Conservation (phyloP, 179 eudicot species). For the Sideroxylon spinosum region DNA sequence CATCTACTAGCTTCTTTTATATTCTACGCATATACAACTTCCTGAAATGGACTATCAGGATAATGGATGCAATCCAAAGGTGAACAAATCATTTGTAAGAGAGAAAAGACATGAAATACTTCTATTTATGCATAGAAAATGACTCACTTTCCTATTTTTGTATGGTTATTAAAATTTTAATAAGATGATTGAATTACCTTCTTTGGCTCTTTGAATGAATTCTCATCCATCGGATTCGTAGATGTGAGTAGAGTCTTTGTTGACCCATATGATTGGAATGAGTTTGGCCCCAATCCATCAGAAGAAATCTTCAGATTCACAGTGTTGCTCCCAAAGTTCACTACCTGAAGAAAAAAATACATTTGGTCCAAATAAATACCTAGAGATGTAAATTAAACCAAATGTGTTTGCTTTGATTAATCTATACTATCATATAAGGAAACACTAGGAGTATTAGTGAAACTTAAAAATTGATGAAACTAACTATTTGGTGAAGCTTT, state of each 20-base stretch:
- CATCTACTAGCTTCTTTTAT: not conserved
- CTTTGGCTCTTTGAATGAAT: slow-evolving; percentile 56
- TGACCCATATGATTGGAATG: slow-evolving; percentile 36
- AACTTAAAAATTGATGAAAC: no score
- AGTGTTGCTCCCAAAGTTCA: slow-evolving; percentile 55
- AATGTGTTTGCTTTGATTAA: not conserved
- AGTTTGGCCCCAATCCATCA: slow-evolving; percentile 35
- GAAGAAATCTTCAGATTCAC: slow-evolving; percentile 51
- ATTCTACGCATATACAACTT: not conserved
- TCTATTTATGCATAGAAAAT: not conserved
- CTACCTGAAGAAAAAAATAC: slow-evolving; percentile 39
- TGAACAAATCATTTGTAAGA: not conserved
- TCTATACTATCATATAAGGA: not conserved
- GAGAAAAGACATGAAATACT: not conserved
- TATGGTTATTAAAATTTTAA: not conserved
- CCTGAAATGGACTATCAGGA: not conserved
- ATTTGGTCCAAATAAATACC: not conserved
- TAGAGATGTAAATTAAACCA: not conserved
- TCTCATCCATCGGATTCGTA: slow-evolving; percentile 63
- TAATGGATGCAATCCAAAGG: not conserved
- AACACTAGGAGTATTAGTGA: no score
- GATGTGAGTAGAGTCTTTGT: slow-evolving; percentile 59
- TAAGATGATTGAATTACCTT: slow-evolving; percentile 43
- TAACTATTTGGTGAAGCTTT: no score
- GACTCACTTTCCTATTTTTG: not conserved